Evolutionary conservation across 1,139 yeast species (phyloP), one percentile per base, ranked within the genome.

Genomic region (Casaregolazyma suthepensis): DNA sequence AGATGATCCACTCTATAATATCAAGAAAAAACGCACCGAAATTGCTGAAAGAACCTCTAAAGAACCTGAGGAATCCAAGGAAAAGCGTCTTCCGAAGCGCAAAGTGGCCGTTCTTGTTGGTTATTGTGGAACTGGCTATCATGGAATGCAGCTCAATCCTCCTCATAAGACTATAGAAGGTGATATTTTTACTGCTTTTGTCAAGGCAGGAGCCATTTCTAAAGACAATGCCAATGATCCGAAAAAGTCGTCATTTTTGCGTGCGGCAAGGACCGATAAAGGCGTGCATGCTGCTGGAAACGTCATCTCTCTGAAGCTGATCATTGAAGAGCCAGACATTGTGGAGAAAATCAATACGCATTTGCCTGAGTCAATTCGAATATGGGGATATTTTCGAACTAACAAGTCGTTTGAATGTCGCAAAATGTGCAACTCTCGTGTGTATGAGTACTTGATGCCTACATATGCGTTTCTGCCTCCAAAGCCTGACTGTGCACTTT

Each of bases 251-350:
- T 91, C 94, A 0, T 87, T 94, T 64, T 86, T 88, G 87, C 80
- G 99, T 64, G 96, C 98, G 47, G 99, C 99, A 2, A 79, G 99
- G 70, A 93, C 99, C 4, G 99, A 93, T 69, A 94, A 93, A 71
- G 99, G 99, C 57, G 99, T 93, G 15, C 99, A 93, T 71, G 99
- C 99, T 23, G 98, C 98, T 4, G 98, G 99, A 26, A 93, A 93
- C 67, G 90, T 93, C 31, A 82, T 94, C 46, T 87, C 96, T 7
- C 75, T 89, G 63, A 93, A 93, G 67, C 74, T 93, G 75, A 90
- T 91, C 63, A 80, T 91, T 55, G 97, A 91, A 67, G 98, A 91
- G 64, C 80, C 78, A n/a, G 85, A 87, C 53, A 78, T 91, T 52
- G 76, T 86, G 46, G 75, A 77, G 45, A 87, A 83, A 67, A 85